Percentiles rank a stretch among this genome's conserved stretches.
Evolutionary conservation across 2,329 filamentous ascomycete species (phyloP).

Genomic region (Remersonia thermophila): DNA sequence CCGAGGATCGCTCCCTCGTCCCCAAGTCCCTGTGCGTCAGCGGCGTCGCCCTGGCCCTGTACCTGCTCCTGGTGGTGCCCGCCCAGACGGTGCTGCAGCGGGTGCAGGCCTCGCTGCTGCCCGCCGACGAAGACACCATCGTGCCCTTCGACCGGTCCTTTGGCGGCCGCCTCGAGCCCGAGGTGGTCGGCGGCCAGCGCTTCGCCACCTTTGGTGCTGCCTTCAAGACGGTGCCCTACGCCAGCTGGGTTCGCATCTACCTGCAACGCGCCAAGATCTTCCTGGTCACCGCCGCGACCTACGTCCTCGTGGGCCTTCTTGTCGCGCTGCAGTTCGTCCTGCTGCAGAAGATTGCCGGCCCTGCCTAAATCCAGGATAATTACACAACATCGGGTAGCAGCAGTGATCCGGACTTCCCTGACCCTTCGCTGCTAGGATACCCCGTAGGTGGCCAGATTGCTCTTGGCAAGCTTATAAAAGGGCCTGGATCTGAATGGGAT

Average conservation of each 20-base stretch:
- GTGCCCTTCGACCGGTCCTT: conserved; percentile 86
- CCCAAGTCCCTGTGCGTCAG: conserved; percentile 36
- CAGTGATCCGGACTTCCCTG: no score
- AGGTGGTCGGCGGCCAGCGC: conserved; percentile 59
- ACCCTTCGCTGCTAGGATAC: no score
- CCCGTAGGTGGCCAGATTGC: no score
- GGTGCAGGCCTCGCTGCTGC: conserved; percentile 75
- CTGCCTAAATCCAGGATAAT: background rate
- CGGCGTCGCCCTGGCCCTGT: conserved; percentile 35
- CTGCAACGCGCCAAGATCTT: conserved; percentile 65
- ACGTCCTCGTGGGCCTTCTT: conserved; percentile 31
- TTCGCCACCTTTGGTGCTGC: conserved; percentile 62
- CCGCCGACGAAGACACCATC: conserved; percentile 69
- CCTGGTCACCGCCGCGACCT: conserved; percentile 37
- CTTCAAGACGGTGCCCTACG: conserved; percentile 64
- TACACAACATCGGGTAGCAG: no score
- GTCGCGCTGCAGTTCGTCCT: conserved; percentile 25
- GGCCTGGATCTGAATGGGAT: no score
- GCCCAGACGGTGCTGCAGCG: conserved; percentile 65
- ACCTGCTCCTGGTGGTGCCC: conserved; percentile 59
- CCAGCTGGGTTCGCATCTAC: conserved; percentile 60
- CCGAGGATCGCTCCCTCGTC: conserved; percentile 32
- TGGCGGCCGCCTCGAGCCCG: conserved; percentile 62
- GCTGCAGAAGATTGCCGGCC: conserved; percentile 23
- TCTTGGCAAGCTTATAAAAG: no score